Evolutionary conservation across 208 protist genomes (phyloP).

Genomic region (Phytomonas francai): DNA sequence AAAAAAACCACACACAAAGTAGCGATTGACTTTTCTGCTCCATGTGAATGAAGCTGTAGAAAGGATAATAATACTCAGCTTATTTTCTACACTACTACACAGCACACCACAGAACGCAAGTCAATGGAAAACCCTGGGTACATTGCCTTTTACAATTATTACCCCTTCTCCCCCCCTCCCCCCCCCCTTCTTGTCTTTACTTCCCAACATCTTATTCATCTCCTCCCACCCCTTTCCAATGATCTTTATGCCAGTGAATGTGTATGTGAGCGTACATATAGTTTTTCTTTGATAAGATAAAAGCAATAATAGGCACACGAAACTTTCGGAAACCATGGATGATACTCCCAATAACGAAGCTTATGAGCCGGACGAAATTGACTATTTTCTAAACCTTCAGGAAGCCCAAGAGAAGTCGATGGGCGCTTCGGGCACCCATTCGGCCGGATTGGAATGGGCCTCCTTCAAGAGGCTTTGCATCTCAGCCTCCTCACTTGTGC

Average conservation of each 20-base stretch:
- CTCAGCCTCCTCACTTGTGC: neutral
- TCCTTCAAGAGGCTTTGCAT: neutral
- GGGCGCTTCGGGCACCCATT: slow-evolving; percentile 4
- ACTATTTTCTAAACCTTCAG: slow-evolving; percentile 5
- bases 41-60: neutral
- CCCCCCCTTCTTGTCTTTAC: no score
- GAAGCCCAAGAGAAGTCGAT: neutral
- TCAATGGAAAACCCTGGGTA: neutral
- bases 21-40: neutral
- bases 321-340: neutral
- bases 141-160: neutral
- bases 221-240: neutral
- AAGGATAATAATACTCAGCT: neutral
- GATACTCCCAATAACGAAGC: neutral
- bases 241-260: neutral
- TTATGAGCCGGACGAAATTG: slow-evolving; percentile 5
- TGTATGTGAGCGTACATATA: neutral
- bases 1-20: neutral
- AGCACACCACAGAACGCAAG: neutral
- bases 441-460: neutral
- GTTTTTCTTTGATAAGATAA: neutral
- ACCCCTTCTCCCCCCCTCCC: no score
- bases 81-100: neutral
- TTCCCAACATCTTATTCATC: neutral
- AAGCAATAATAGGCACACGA: neutral